Conservation (phyloP, 164 flowering plant genomes). For the Warburgia ugandensis region DNA sequence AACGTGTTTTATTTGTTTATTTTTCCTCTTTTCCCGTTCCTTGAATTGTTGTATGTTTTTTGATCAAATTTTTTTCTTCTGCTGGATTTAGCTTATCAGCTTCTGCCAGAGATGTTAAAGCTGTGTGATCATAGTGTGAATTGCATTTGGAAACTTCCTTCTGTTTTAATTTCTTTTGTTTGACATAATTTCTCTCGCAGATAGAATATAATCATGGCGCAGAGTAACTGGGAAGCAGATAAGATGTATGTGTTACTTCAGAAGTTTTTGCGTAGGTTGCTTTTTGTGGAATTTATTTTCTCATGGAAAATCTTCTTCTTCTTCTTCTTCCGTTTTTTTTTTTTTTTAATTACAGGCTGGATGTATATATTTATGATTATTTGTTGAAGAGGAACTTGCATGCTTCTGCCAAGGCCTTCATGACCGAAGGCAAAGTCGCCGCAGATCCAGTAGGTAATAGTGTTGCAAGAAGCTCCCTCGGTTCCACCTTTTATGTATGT, state of each 20-base stretch:
- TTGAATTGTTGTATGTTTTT: too few relatives aligned
- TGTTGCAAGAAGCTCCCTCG: too few relatives aligned
- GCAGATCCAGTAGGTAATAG: conserved; percentile 82
- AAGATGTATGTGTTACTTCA: conserved; percentile 38
- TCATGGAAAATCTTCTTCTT: too few relatives aligned
- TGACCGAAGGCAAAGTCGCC: conserved; percentile 86
- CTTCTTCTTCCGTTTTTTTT: too few relatives aligned
- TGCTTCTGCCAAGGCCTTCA: conserved; percentile 79
- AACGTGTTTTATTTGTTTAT: background rate
- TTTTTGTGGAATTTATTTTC: too few relatives aligned
- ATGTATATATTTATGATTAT: conserved; percentile 88
- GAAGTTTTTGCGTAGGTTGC: conserved; percentile 4
- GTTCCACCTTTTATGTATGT: too few relatives aligned
- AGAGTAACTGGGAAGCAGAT: conserved; percentile 71
- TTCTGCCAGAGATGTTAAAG: too few relatives aligned
- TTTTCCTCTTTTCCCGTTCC: background rate
- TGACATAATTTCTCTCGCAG: conserved; percentile 8
- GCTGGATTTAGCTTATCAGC: too few relatives aligned
- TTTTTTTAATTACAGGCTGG: conserved; percentile 47
- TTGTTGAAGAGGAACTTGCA: conserved; percentile 72
- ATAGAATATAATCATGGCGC: conserved; percentile 36
- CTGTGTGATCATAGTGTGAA: conserved; percentile 13
- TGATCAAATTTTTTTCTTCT: too few relatives aligned
- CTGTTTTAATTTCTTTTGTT: background rate
- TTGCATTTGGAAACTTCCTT: conserved; percentile 4